A percentile compares a stretch with the other conserved stretches of the same genome.
Evolutionary conservation across 768 basidiomycete species (phyloP).

Genomic region (Russula foetens): DNA sequence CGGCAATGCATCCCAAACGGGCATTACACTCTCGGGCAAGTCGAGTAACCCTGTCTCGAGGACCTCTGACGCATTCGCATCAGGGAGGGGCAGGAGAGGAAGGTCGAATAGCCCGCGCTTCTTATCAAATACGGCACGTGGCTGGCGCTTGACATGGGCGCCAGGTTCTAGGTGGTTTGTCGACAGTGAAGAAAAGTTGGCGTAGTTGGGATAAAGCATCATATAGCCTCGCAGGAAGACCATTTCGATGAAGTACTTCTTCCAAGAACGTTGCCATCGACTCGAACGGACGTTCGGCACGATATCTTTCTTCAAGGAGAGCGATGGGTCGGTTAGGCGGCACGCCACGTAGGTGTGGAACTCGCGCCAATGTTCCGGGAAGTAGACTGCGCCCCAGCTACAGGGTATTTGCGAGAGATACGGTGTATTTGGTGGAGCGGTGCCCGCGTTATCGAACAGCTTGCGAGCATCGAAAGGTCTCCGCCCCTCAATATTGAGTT

Average conservation of each 20-base stretch:
- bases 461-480: slow-evolving; percentile 56
- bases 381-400: slow-evolving; percentile 89
- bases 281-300: slow-evolving; percentile 77
- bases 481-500: slow-evolving; percentile 61
- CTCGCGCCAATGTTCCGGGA: slow-evolving; percentile 82
- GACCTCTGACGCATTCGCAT: slow-evolving; percentile 20
- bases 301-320: slow-evolving; percentile 35
- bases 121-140: slow-evolving; percentile 37
- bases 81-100: slow-evolving; percentile 54
- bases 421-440: slow-evolving; percentile 46
- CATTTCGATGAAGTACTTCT: slow-evolving; percentile 84
- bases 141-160: slow-evolving; percentile 60
- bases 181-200: slow-evolving; percentile 61
- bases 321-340: slow-evolving; percentile 43
- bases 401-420: slow-evolving; percentile 85
- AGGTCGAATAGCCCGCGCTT: slow-evolving; percentile 59
- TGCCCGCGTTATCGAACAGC: slow-evolving; percentile 39
- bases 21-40: slow-evolving; percentile 47
- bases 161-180: slow-evolving; percentile 89
- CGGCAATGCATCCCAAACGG: slow-evolving; percentile 49
- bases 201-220: slow-evolving; percentile 87
- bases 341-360: slow-evolving; percentile 70
- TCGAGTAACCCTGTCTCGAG: slow-evolving; percentile 40
- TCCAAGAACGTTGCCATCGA: slow-evolving; percentile 78
- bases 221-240: slow-evolving; percentile 73